Evolutionary conservation across 2,329 filamentous ascomycete species (phyloP), one percentile per base, ranked within the genome.

Genomic region (Phialophora verrucosa): DNA sequence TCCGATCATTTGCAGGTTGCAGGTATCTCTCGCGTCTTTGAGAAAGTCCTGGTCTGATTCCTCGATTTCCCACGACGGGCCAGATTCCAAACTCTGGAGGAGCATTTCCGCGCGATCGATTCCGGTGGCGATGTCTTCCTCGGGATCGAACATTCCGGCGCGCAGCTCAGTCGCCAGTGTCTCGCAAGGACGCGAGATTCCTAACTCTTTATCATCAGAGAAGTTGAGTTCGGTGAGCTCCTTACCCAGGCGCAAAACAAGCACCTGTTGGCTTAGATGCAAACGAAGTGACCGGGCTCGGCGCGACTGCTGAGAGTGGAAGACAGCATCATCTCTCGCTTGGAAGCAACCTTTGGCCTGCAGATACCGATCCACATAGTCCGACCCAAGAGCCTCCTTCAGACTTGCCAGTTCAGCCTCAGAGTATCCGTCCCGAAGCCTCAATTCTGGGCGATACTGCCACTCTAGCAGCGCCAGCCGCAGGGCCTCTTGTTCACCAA

Each of bases 401-500:
- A 96, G 80, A 73, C 91, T 93, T 63, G 88, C 84, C 17, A 88
- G 83, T 81, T 96, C 92, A 72, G 95, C 91, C 55, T 89, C 88
- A 0, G 91, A 92, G 64, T 94, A 87, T 1, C 88, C 87, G 14
- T 85, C 86, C 50, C 88, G 83, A 1, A 97, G 84, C 72, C 93
- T 89, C 54, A 84, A 83, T n/a, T 87, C 83, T n/a, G 92, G 83
- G 42, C 92, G 87, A 70, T 86, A 87, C 79, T 98, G 94, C 83
- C 90, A 91, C 83, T 98, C 95, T 54, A 95, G 80, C 6, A 96
- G 82, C 2, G 89, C 89, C 51, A 96, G 83, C 66, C 95, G 87
- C 73, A 99, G 82, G 29, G 94, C 93, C 12, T 90, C 87, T 51
- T 95, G 82, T 76, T 97, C 89, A 77, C 95, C 92, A 70, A 97